These are phyloP conservation scores for Ehretia macrophylla DNA, from an alignment of 257 asterid species.

Conservation along the genomic window DNA sequence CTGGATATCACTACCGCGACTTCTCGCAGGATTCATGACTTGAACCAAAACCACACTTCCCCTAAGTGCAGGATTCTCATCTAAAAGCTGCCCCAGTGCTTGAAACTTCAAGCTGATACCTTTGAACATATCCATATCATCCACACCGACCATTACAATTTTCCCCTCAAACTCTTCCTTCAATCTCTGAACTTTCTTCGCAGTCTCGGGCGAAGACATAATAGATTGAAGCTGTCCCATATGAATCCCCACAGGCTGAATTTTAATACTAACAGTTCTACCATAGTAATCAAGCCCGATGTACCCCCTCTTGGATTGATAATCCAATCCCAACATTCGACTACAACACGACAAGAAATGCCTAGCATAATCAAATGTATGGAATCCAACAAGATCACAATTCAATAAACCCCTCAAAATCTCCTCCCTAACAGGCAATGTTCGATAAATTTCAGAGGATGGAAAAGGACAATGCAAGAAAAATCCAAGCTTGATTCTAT, in stretches of 20 bases:
- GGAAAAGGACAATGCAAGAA: conserved; percentile 81
- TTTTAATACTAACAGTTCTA: conserved; percentile 72
- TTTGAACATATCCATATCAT: conserved; percentile 86
- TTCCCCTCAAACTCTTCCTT: conserved; percentile 44
- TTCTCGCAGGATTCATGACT: conserved; percentile 69
- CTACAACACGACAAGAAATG: conserved; percentile 88
- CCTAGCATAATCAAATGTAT: conserved; percentile 90
- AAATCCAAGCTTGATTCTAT: conserved; percentile 68
- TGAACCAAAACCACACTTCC: conserved; percentile 66
- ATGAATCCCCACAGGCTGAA: conserved; percentile 79
- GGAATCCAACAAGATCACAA: conserved; percentile 84
- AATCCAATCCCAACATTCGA: conserved; percentile 87
- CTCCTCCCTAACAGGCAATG: conserved; percentile 85
- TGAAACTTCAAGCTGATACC: conserved; percentile 69
- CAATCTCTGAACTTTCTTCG: conserved; percentile 44
- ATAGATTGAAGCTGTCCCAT: conserved; percentile 55
- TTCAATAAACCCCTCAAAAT: conserved; percentile 72
- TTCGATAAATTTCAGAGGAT: conserved; percentile 73
- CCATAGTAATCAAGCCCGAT: conserved; percentile 85
- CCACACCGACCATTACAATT: conserved; percentile 66
- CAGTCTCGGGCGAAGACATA: conserved; percentile 42
- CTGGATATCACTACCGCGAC: conserved; percentile 69
- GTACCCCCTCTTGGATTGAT: conserved; percentile 81
- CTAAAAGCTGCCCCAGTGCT: conserved; percentile 61
- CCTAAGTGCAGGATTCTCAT: conserved; percentile 34